phyloP scores from a whole-genome alignment of 257 asterid genomes.

The Fraxinus americana region DNA sequence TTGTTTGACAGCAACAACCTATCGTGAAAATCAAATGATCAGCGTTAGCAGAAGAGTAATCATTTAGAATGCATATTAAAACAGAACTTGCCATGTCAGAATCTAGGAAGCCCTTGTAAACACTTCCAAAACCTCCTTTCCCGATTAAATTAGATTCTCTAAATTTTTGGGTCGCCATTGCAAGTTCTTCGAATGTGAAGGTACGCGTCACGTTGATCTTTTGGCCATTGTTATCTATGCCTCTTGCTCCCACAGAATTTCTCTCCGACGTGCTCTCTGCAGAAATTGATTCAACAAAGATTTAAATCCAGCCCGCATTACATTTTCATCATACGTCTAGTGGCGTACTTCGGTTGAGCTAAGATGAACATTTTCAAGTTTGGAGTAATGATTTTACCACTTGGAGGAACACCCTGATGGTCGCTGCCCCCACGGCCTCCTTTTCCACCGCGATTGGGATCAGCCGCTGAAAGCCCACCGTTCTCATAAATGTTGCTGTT shows the following conservation, averaged over 20 bases:
- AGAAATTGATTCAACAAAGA: constrained; percentile 4
- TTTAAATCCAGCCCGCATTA: not conserved
- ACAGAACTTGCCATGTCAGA: constrained; percentile 33
- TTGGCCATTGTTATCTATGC: constrained; percentile 16
- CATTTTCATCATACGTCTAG: not conserved
- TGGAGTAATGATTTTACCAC: not conserved
- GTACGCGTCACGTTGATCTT: constrained; percentile 32
- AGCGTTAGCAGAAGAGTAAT: not conserved
- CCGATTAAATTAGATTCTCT: constrained; percentile 43
- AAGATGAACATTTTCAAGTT: not conserved
- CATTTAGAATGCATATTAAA: not conserved
- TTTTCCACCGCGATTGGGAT: not conserved
- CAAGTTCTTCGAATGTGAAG: constrained; percentile 45
- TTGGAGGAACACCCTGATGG: not conserved
- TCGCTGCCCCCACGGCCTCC: not conserved
- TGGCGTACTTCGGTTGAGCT: not conserved
- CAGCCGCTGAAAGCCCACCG: not conserved
- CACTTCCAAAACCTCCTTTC: constrained; percentile 53
- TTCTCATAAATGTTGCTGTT: too few species aligned
- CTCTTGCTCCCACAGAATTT: constrained; percentile 18
- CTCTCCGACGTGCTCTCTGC: constrained; percentile 22
- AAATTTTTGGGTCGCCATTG: constrained; percentile 41
- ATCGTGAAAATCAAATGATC: not conserved
- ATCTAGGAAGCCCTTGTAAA: constrained; percentile 38
- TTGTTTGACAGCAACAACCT: not conserved